These are phyloP conservation scores for Gaillardinia entomophila DNA, from an alignment of 805 yeast species.

Conservation along the genomic window DNA sequence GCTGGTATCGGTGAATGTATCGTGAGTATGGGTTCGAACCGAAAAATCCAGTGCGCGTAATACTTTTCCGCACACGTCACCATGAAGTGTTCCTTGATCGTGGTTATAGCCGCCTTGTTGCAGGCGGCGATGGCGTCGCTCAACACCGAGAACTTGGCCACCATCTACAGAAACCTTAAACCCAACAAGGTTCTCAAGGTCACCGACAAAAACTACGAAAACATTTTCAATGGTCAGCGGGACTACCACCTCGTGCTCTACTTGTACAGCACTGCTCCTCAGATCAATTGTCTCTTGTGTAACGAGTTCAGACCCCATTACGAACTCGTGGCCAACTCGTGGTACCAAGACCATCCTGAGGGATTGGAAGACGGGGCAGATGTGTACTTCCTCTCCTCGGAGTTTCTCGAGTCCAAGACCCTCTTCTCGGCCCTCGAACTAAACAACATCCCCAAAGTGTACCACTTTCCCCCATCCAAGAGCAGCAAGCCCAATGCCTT, in stretches of 20 bases:
- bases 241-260: constrained; percentile 63
- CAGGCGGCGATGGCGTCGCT: not conserved
- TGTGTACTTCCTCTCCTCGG: constrained; percentile 70
- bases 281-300: constrained; percentile 76
- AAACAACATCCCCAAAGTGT: constrained; percentile 75
- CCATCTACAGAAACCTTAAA: not conserved
- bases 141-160: not conserved
- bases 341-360: constrained; percentile 47
- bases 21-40: no score
- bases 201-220: constrained; percentile 56
- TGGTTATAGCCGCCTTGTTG: not conserved
- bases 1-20: constrained; percentile 43
- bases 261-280: constrained; percentile 68
- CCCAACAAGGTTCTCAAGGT: constrained; percentile 14
- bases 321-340: constrained; percentile 54
- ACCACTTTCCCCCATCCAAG: constrained; percentile 50
- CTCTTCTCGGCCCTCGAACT: constrained; percentile 51
- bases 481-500: constrained; percentile 23
- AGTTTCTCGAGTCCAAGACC: constrained; percentile 52
- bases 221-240: constrained; percentile 55
- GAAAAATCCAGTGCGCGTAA: no score
- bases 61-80: no score
- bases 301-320: constrained; percentile 61
- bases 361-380: constrained; percentile 19
- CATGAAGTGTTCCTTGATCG: no score